phyloP scores from a whole-genome alignment of 345 rosid genomes.

The Corchorus olitorius region DNA sequence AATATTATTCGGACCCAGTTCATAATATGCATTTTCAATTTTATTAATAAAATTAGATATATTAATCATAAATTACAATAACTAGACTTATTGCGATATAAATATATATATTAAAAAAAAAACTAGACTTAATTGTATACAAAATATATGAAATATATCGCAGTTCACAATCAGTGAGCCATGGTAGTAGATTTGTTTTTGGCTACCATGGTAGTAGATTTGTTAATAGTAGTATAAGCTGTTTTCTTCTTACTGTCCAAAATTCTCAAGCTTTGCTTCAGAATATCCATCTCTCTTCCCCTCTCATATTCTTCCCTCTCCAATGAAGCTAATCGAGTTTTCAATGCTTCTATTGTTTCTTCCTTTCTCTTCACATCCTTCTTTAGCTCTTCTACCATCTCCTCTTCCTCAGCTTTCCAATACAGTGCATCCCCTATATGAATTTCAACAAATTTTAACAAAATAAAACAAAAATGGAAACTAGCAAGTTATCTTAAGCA shows the following conservation, averaged over 20 bases:
- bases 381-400: slow-evolving; percentile 53
- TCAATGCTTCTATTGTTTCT: slow-evolving; percentile 49
- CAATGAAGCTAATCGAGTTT: slow-evolving; percentile 37
- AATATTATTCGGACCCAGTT: too few relatives aligned
- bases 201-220: neutral
- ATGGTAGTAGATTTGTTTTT: neutral
- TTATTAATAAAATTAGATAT: too few relatives aligned
- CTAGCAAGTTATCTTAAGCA: neutral
- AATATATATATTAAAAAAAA: too few relatives aligned
- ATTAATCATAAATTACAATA: too few relatives aligned
- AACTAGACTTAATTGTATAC: too few relatives aligned
- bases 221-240: neutral
- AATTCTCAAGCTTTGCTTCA: slow-evolving; percentile 74
- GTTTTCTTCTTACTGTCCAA: slow-evolving; percentile 39
- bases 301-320: slow-evolving; percentile 50
- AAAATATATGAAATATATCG: too few relatives aligned
- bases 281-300: slow-evolving; percentile 65
- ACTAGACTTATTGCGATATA: too few relatives aligned
- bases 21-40: too few relatives aligned
- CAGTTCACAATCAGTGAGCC: neutral
- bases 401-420: slow-evolving; percentile 52
- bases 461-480: neutral
- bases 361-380: slow-evolving; percentile 54
- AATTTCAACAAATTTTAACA: neutral
- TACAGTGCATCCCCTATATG: slow-evolving; percentile 43